Evolutionary conservation across 768 basidiomycete genomes (phyloP).

Genomic region (Clitopilus passeckerianus): DNA sequence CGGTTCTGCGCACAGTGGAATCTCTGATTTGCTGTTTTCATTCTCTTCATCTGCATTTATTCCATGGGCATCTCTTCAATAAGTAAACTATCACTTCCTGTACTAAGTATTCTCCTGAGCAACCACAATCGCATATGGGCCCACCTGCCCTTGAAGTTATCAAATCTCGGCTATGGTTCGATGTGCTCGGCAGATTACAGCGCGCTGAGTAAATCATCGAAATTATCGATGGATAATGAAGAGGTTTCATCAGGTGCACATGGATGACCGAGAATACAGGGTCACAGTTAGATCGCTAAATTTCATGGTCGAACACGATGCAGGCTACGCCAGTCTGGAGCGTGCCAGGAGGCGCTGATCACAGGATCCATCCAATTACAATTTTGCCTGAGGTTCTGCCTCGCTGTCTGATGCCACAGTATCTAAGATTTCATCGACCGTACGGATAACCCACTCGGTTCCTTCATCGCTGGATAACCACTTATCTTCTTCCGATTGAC

Average conservation of each 20-base stretch:
- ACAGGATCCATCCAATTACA: slow-evolving; percentile 43
- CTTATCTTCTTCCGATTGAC: slow-evolving; percentile 62
- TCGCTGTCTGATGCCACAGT: slow-evolving; percentile 50
- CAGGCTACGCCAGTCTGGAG: slow-evolving; percentile 26
- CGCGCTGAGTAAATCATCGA: not conserved
- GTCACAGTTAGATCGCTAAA: slow-evolving; percentile 6
- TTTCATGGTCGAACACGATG: slow-evolving; percentile 37
- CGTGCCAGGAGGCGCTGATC: slow-evolving; percentile 25
- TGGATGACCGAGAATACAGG: slow-evolving; percentile 8
- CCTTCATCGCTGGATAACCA: slow-evolving; percentile 87
- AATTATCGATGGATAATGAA: slow-evolving; percentile 14
- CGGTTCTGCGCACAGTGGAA: slow-evolving; percentile 64
- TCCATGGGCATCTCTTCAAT: not conserved
- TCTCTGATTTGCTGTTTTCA: slow-evolving; percentile 23
- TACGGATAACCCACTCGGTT: slow-evolving; percentile 83
- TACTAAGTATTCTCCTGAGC: not conserved
- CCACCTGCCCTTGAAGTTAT: not conserved
- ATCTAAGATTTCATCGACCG: slow-evolving; percentile 76
- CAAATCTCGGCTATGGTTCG: not conserved
- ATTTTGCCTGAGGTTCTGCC: slow-evolving; percentile 50
- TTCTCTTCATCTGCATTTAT: slow-evolving; percentile 11
- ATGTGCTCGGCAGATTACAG: not conserved
- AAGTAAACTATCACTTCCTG: slow-evolving; percentile 1
- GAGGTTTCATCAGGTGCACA: slow-evolving; percentile 18
- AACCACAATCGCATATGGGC: not conserved